phyloP scores from a whole-genome alignment of 768 basidiomycete species.

The Xanthoconium purpureum region DNA sequence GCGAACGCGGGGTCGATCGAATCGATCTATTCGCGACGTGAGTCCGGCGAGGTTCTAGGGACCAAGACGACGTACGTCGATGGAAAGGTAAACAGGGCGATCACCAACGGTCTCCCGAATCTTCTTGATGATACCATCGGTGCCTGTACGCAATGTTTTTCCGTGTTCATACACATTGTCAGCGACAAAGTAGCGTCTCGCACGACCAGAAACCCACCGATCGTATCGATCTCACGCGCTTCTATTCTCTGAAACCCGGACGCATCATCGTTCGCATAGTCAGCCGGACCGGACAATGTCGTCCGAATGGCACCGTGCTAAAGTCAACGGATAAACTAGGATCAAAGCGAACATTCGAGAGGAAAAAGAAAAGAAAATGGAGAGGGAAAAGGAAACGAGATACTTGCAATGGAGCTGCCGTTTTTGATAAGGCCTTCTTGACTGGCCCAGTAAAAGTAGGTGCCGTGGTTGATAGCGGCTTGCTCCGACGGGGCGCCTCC shows the following conservation, averaged over 20 bases:
- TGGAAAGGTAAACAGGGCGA: conserved; percentile 74
- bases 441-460: conserved; percentile 88
- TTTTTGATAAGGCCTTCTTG: conserved; percentile 78
- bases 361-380: conserved; percentile 13
- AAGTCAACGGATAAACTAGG: conserved; percentile 59
- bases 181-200: not conserved
- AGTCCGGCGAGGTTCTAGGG: not conserved
- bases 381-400: conserved; percentile 31
- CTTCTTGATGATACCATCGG: conserved; percentile 72
- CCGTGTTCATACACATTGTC: not conserved
- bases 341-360: conserved; percentile 46
- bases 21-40: conserved; percentile 49
- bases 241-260: conserved; percentile 82
- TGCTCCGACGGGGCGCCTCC: conserved; percentile 70
- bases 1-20: conserved; percentile 81
- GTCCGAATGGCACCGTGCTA: conserved; percentile 88
- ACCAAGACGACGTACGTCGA: conserved; percentile 49
- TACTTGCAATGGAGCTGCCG: conserved; percentile 81
- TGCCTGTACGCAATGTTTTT: conserved; percentile 40
- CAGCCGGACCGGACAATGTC: conserved; percentile 71
- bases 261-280: conserved; percentile 73
- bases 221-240: conserved; percentile 79
- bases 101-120: conserved; percentile 77
- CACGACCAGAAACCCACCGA: conserved; percentile 45
- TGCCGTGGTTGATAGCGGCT: conserved; percentile 81